Conservation (phyloP, 345 rosid genomes). For the Arabis hirsuta region DNA sequence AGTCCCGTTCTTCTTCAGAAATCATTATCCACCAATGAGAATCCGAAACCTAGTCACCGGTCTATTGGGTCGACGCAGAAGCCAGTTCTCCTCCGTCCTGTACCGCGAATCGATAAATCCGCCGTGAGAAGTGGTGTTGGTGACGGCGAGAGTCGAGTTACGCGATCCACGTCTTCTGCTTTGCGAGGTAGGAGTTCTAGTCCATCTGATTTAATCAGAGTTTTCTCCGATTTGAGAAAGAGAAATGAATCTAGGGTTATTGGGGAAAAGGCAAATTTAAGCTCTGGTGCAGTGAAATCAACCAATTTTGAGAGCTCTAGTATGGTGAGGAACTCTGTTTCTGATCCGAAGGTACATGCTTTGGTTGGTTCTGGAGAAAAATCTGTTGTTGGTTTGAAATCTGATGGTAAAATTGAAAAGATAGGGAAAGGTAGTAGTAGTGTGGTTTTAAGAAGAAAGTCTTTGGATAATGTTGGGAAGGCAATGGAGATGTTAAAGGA, state of each 20-base stretch:
- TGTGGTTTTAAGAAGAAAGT: slow-evolving; percentile 39
- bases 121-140: slow-evolving; percentile 34
- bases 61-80: slow-evolving; percentile 55
- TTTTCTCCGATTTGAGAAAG: slow-evolving; percentile 53
- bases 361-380: slow-evolving; percentile 32
- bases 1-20: slow-evolving; percentile 42
- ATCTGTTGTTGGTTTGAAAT: slow-evolving; percentile 39
- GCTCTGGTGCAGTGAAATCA: too few relatives aligned
- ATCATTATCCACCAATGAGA: slow-evolving; percentile 66
- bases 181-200: slow-evolving; percentile 86
- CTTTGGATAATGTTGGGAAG: slow-evolving; percentile 43
- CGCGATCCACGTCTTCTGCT: slow-evolving; percentile 60
- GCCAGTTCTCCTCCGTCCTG: slow-evolving; percentile 52
- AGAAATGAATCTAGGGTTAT: slow-evolving; percentile 53
- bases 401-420: slow-evolving; percentile 41
- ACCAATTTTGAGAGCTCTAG: background rate
- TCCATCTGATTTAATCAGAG: slow-evolving; percentile 73
- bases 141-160: slow-evolving; percentile 50
- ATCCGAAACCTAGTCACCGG: slow-evolving; percentile 48
- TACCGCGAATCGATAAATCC: slow-evolving; percentile 65
- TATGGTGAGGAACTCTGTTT: too few relatives aligned
- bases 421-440: slow-evolving; percentile 13
- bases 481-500: slow-evolving; percentile 51
- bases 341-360: slow-evolving; percentile 19
- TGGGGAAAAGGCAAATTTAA: slow-evolving; percentile 47